Percentiles rank a stretch among this genome's conserved stretches.
These are phyloP conservation scores for Kwoniella heveanensis DNA, from an alignment of 768 basidiomycete genomes.

Conservation along the genomic window DNA sequence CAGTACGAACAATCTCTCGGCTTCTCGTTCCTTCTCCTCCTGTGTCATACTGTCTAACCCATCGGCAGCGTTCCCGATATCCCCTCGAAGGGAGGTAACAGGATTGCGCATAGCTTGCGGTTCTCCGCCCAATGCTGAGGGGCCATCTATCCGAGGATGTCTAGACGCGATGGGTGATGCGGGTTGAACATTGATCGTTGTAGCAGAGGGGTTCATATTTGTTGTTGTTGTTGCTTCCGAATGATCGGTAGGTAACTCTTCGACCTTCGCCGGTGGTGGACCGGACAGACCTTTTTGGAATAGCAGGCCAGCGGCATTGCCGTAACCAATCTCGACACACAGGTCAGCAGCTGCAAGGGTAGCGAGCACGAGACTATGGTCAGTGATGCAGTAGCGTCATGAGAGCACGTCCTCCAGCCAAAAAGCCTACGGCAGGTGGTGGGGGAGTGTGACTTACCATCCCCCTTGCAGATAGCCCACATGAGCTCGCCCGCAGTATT, in stretches of 20 bases:
- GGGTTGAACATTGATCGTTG: slow-evolving; percentile 9
- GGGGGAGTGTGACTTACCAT: slow-evolving; percentile 59
- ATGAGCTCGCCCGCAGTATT: slow-evolving; percentile 83
- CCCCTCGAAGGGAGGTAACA: slow-evolving; percentile 65
- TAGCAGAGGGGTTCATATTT: too few relatives aligned
- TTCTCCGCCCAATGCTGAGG: neutral
- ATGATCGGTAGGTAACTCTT: slow-evolving; percentile 37
- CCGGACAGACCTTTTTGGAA: slow-evolving; percentile 77
- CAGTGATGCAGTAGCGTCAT: neutral
- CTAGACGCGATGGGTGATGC: slow-evolving; percentile 2
- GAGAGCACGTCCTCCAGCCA: neutral
- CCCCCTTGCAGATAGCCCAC: slow-evolving; percentile 76
- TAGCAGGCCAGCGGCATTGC: slow-evolving; percentile 91
- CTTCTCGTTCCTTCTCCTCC: slow-evolving; percentile 91
- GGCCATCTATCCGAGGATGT: neutral
- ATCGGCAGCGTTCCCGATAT: slow-evolving; percentile 56
- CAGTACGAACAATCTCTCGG: slow-evolving; percentile 85
- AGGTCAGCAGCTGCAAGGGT: slow-evolving; percentile 12
- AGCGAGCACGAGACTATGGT: neutral
- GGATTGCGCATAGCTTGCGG: slow-evolving; percentile 25
- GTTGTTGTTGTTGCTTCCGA: too few relatives aligned
- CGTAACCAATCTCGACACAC: slow-evolving; percentile 74
- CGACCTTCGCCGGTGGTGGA: slow-evolving; percentile 42
- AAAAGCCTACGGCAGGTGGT: too few relatives aligned
- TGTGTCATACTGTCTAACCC: slow-evolving; percentile 70